Percentiles rank a stretch among this genome's conserved stretches.
Conservation (phyloP, 805 yeast species). For the Saturnispora sekii region DNA sequence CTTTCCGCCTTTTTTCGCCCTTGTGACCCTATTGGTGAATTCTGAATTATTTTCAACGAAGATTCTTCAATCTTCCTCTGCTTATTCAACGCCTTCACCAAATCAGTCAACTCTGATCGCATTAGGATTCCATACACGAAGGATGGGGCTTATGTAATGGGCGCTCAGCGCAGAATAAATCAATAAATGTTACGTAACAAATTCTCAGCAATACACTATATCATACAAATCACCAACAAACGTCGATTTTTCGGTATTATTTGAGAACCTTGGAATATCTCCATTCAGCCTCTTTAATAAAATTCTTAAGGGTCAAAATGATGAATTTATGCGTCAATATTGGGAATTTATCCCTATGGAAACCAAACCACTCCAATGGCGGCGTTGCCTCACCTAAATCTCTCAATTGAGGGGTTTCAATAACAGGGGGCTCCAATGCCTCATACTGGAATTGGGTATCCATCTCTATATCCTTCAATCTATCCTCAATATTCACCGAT, state of each 20-base stretch:
- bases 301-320: slow-evolving; percentile 61
- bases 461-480: slow-evolving; percentile 38
- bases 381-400: slow-evolving; percentile 97
- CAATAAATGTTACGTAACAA: too few relatives aligned
- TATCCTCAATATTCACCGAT: slow-evolving; percentile 29
- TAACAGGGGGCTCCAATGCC: slow-evolving; percentile 65
- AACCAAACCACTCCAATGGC: slow-evolving; percentile 96
- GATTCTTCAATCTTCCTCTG: slow-evolving; percentile 3
- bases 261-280: slow-evolving; percentile 43
- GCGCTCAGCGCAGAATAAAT: too few relatives aligned
- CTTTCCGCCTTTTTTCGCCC: slow-evolving; percentile 6
- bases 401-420: slow-evolving; percentile 80
- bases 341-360: slow-evolving; percentile 80
- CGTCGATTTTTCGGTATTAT: slow-evolving; percentile 13
- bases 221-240: neutral
- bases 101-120: neutral
- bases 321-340: slow-evolving; percentile 74
- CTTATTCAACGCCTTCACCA: neutral
- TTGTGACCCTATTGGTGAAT: neutral
- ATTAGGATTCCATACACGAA: too few relatives aligned
- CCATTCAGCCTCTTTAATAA: slow-evolving; percentile 59
- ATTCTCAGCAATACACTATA: neutral
- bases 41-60: slow-evolving; percentile 5
- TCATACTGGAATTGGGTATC: slow-evolving; percentile 43
- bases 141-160: too few relatives aligned